Percentiles rank a stretch among this genome's conserved stretches.
Evolutionary conservation across 305 asterid genomes (phyloP).

Genomic region (Fraxinus greggii): DNA sequence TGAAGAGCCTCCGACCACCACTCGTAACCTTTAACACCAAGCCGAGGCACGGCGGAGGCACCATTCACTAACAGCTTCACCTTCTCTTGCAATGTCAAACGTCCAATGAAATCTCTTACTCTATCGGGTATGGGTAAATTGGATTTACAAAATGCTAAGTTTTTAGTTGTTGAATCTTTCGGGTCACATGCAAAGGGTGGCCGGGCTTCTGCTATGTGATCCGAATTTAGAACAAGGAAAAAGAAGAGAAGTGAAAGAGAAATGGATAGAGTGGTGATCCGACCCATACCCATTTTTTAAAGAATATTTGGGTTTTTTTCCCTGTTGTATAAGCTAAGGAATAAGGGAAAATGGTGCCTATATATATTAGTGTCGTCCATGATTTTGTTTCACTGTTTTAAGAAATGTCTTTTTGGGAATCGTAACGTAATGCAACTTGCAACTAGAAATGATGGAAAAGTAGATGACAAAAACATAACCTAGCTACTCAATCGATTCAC

Average conservation of each 20-base stretch:
- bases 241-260: conserved; percentile 18
- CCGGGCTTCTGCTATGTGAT: conserved; percentile 25
- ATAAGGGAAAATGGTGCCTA: conserved; percentile 6
- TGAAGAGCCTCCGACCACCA: conserved; percentile 99
- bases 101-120: conserved; percentile 57
- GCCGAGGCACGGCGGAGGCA: conserved; percentile 66
- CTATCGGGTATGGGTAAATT: conserved; percentile 42
- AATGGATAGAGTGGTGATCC: conserved; percentile 26
- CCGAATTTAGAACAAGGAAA: background rate
- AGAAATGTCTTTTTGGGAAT: background rate
- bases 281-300: conserved; percentile 30
- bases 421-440: conserved; percentile 31
- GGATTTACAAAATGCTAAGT: conserved; percentile 49
- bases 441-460: background rate
- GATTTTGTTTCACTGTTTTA: conserved; percentile 19
- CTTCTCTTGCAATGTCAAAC: conserved; percentile 76
- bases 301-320: background rate
- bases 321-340: conserved; percentile 21
- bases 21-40: conserved; percentile 68
- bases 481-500: background rate
- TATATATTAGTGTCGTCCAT: conserved; percentile 31
- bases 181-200: conserved; percentile 71
- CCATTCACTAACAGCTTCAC: conserved; percentile 50
- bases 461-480: background rate
- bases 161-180: conserved; percentile 29